Conservation (phyloP, 306 rosid genomes). For the Trichosanthes cucumerina region DNA sequence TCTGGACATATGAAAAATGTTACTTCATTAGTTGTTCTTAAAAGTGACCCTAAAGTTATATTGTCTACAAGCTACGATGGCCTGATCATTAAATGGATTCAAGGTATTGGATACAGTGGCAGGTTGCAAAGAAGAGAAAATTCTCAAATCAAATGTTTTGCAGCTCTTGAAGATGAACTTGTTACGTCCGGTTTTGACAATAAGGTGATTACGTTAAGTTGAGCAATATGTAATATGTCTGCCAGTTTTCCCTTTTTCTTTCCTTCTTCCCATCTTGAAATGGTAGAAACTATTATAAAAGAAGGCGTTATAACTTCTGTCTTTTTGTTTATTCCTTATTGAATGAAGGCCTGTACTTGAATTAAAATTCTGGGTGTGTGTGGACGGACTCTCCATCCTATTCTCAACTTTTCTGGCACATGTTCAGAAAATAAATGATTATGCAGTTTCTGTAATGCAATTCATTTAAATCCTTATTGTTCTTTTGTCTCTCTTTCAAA, state of each 20-base stretch:
- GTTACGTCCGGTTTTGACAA: constrained; percentile 80
- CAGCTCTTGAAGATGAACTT: constrained; percentile 72
- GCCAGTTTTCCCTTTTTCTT: background rate
- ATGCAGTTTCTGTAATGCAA: background rate
- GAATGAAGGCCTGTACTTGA: background rate
- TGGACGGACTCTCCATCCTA: background rate
- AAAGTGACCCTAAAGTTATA: constrained; percentile 54
- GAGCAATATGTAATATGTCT: background rate
- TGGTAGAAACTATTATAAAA: background rate
- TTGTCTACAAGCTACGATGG: constrained; percentile 95
- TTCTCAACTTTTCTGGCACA: constrained; percentile 8
- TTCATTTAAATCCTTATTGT: background rate
- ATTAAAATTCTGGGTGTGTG: background rate
- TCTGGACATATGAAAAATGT: constrained; percentile 92
- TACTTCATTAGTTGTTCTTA: constrained; percentile 65
- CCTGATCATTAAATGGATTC: constrained; percentile 75
- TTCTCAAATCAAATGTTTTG: constrained; percentile 71
- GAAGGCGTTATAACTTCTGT: background rate
- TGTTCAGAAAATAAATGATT: background rate
- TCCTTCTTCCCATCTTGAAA: background rate
- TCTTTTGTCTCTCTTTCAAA: background rate
- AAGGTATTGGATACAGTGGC: constrained; percentile 81
- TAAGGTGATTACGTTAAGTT: constrained; percentile 40
- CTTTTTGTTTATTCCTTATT: constrained; percentile 4
- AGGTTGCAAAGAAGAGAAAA: constrained; percentile 69